Evolutionary conservation across 1,139 yeast genomes (phyloP).

Genomic region (Pichia sp.): DNA sequence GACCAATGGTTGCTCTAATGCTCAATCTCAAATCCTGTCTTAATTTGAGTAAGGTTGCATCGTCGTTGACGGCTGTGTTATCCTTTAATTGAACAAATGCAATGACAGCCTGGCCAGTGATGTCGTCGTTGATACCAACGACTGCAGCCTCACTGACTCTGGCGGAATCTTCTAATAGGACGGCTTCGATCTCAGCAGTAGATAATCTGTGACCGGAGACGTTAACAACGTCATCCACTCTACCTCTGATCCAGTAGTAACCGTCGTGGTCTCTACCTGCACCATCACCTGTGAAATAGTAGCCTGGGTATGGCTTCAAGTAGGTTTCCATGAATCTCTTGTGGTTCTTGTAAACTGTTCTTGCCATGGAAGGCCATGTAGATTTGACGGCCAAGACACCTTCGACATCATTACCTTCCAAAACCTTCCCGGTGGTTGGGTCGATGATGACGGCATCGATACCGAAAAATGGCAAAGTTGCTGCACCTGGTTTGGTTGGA

Average conservation of each 20-base stretch:
- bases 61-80: conserved; percentile 41
- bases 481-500: conserved; percentile 97
- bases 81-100: conserved; percentile 88
- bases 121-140: conserved; percentile 89
- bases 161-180: conserved; percentile 69
- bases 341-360: conserved; percentile 92
- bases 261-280: conserved; percentile 98
- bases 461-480: conserved; percentile 95
- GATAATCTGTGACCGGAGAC: conserved; percentile 97
- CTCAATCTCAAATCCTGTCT: conserved; percentile 82
- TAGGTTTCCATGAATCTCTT: conserved; percentile 88
- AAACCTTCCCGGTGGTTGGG: conserved; percentile 82
- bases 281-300: conserved; percentile 97
- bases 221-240: conserved; percentile 97
- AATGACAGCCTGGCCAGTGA: conserved; percentile 96
- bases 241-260: conserved; percentile 96
- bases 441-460: conserved; percentile 86
- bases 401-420: conserved; percentile 86
- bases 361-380: conserved; percentile 98
- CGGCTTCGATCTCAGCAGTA: conserved; percentile 96
- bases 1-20: conserved; percentile 93
- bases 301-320: conserved; percentile 92
- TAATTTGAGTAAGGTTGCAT: conserved; percentile 45
- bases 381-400: conserved; percentile 89
- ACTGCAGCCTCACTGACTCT: conserved; percentile 88